phyloP scores from a whole-genome alignment of 1,284 basidiomycete species.

The Amylostereum chailletii region DNA sequence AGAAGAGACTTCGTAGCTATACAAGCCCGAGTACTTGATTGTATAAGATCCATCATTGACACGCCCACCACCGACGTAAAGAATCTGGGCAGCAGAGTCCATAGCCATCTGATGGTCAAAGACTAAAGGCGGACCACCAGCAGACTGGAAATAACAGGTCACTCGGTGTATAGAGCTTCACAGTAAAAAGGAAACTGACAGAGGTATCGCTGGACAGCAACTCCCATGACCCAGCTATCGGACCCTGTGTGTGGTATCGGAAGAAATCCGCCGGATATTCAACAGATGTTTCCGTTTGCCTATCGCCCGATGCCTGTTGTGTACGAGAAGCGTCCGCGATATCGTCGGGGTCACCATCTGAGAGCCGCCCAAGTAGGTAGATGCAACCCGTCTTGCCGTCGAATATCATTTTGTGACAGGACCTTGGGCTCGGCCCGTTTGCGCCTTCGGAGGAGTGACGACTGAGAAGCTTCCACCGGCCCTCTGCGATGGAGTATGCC shows the following conservation, averaged over 20 bases:
- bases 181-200: slow-evolving; percentile 28
- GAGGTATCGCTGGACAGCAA: slow-evolving; percentile 52
- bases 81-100: slow-evolving; percentile 59
- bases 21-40: slow-evolving; percentile 59
- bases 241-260: slow-evolving; percentile 56
- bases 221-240: slow-evolving; percentile 58
- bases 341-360: slow-evolving; percentile 32
- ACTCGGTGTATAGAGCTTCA: not conserved
- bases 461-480: slow-evolving; percentile 58
- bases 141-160: slow-evolving; percentile 28
- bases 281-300: not conserved
- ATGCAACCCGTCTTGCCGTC: slow-evolving; percentile 63
- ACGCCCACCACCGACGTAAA: slow-evolving; percentile 77
- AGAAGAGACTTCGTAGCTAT: slow-evolving; percentile 53
- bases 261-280: slow-evolving; percentile 48
- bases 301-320: not conserved
- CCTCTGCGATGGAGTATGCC: slow-evolving; percentile 58
- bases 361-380: slow-evolving; percentile 59
- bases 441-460: slow-evolving; percentile 44
- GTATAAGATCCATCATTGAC: slow-evolving; percentile 54
- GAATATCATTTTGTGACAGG: slow-evolving; percentile 81
- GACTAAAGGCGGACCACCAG: slow-evolving; percentile 66
- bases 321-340: slow-evolving; percentile 10
- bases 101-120: slow-evolving; percentile 80
- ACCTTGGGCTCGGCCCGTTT: slow-evolving; percentile 63